Percentiles rank a stretch among this genome's conserved stretches.
phyloP scores from a whole-genome alignment of 176 grass and related monocot species.

The Puccinellia tenuiflora region DNA sequence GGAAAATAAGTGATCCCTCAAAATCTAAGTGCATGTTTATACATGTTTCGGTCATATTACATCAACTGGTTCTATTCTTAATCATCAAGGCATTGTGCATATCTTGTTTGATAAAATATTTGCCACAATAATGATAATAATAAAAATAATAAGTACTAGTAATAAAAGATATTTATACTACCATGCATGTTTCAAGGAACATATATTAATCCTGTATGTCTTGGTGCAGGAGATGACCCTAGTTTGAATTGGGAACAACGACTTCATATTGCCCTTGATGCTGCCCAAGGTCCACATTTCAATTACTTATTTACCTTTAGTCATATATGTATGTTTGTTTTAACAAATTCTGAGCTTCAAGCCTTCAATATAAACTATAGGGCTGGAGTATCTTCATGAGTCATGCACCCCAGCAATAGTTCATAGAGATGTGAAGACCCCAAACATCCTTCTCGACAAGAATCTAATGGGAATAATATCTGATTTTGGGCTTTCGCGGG shows the following conservation, averaged over 20 bases:
- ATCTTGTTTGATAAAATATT: no score
- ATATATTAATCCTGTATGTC: not conserved
- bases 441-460: conserved; percentile 32
- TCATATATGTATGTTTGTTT: not conserved
- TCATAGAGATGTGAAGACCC: conserved; percentile 33
- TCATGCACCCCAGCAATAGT: conserved; percentile 26
- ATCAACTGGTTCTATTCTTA: no score
- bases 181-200: not conserved
- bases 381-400: conserved; percentile 19
- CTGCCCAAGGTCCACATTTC: conserved; percentile 9
- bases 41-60: no score
- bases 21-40: no score
- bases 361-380: no score
- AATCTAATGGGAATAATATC: conserved; percentile 17
- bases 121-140: no score
- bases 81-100: no score
- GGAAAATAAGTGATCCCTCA: no score
- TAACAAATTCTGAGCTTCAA: not conserved
- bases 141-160: no score
- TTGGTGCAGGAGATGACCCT: not conserved
- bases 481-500: conserved; percentile 21
- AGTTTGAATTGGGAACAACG: conserved; percentile 38
- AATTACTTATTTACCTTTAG: no score
- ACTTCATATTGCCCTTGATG: conserved; percentile 37
- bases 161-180: not conserved